Base-by-base conservation (phyloP, 352 stramenopile species). In the Phytophthora sp. region DNA sequence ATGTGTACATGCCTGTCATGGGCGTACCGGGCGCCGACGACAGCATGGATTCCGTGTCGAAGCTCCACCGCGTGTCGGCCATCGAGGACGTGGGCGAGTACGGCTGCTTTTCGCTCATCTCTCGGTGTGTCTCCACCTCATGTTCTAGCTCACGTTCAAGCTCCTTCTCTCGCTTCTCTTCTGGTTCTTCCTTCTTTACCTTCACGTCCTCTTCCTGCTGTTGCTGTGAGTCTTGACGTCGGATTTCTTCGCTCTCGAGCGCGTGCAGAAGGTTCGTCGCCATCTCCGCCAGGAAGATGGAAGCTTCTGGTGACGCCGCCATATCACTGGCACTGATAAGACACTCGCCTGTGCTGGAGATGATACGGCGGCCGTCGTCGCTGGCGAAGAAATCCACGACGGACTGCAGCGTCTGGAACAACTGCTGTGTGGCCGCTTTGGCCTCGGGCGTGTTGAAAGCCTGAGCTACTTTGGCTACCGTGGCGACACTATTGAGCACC, bases 351-450 rank as follows among this genome's bases (percentile, higher is more conserved):
- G 73, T 69, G 36, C 76, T 85, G 20, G 73, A 73, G 33, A 94
- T 81, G 44, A 91, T 69, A 7, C 76, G 68, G n/a, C 78, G 74
- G 13, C 86, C 86, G 8, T 82, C 66, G 4, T 74, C 57, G 35
- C 80, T 94, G 13, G 86, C 82, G 33, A 94, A 86, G 41, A 94
- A 90, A 51, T 94, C 82, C 44, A 94, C 71, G 5, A 88, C 50
- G 27, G 77, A 84, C 73, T 94, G 84, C 38, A 94, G 41, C 20
- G 82, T 89, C 52, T 76, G 57, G 30, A 90, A 82, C 1, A 85
- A 16, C 59, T 94, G 86, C 39, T 71, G 62, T n/a, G 73, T 90
- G 12, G 83, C 83, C 26, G 71, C 73, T 31, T 88, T 89, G 24
- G 74, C 87, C 64, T 94, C 86, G 5, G 83, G 82, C 15, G 86